phyloP scores from a whole-genome alignment of 495 filamentous ascomycete species.

The Sabuloglossum arenarium region DNA sequence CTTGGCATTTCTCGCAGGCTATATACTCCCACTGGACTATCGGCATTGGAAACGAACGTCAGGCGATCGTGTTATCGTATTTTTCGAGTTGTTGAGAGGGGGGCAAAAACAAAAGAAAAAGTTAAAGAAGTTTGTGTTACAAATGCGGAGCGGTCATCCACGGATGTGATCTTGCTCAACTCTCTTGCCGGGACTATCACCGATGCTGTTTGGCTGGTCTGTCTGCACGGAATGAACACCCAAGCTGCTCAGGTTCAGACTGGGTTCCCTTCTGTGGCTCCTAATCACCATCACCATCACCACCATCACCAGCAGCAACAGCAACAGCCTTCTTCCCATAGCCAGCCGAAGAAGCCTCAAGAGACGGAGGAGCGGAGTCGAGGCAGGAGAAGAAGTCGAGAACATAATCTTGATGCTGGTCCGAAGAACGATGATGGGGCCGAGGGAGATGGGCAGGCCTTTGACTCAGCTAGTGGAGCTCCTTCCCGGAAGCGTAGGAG shows the following conservation, averaged over 20 bases:
- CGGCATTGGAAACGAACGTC: neutral
- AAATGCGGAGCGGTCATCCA: neutral
- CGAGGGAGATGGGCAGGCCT: constrained; percentile 3
- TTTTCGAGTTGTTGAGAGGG: neutral
- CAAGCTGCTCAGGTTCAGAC: neutral
- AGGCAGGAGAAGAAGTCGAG: neutral
- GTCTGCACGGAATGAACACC: neutral
- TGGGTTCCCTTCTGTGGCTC: neutral
- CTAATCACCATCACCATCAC: neutral
- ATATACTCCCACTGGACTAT: neutral
- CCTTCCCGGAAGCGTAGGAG: constrained; percentile 49
- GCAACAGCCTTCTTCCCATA: neutral
- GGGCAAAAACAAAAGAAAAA: neutral
- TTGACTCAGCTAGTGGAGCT: constrained; percentile 13
- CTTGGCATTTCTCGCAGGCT: neutral
- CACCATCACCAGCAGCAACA: neutral
- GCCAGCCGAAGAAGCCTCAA: neutral
- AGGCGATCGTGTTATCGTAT: neutral
- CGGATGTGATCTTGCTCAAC: neutral
- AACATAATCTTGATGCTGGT: constrained; percentile 8
- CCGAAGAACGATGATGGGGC: constrained; percentile 15
- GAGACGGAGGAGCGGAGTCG: neutral
- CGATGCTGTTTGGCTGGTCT: neutral
- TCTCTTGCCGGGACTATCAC: neutral
- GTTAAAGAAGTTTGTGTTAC: neutral